A percentile compares a stretch with the other conserved stretches of the same genome.
These are phyloP conservation scores for Cercospora brassicicola DNA, from an alignment of 2,329 filamentous ascomycete species.

Conservation along the genomic window DNA sequence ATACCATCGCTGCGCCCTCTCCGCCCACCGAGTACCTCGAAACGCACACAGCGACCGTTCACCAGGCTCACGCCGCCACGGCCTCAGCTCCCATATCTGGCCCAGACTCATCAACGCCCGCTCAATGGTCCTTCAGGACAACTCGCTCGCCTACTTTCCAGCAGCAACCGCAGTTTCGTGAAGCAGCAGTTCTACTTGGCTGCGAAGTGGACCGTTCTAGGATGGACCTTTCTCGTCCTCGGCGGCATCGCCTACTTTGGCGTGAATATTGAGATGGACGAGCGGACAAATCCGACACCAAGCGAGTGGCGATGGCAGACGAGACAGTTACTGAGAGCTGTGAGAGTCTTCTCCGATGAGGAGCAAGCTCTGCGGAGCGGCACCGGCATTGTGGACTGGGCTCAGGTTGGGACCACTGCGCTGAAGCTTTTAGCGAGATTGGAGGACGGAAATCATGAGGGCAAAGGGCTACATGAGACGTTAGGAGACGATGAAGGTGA, in stretches of 20 bases:
- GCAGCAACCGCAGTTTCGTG: constrained; percentile 69
- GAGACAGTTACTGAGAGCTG: constrained; percentile 66
- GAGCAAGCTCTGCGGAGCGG: constrained; percentile 54
- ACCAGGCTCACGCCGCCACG: constrained; percentile 59
- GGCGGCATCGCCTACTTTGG: constrained; percentile 63
- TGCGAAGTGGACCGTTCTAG: constrained; percentile 64
- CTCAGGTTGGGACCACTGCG: constrained; percentile 61
- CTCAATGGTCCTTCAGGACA: constrained; percentile 39
- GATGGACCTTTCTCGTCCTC: constrained; percentile 65
- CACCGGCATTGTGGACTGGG: constrained; percentile 68
- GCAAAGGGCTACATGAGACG: constrained; percentile 63
- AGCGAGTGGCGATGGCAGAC: constrained; percentile 76
- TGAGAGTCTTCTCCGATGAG: constrained; percentile 48
- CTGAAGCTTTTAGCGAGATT: constrained; percentile 63
- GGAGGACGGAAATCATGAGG: constrained; percentile 69
- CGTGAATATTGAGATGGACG: constrained; percentile 70
- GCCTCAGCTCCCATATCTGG: constrained; percentile 66
- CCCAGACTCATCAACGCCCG: constrained; percentile 46
- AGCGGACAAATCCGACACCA: constrained; percentile 76
- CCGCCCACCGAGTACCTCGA: constrained; percentile 25
- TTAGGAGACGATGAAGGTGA: constrained; percentile 43
- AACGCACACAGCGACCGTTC: constrained; percentile 52
- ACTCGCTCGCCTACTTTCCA: constrained; percentile 73
- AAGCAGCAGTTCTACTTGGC: constrained; percentile 69
- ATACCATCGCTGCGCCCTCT: constrained; percentile 32